A percentile compares a stretch with the other conserved stretches of the same genome.
Evolutionary conservation across 2,329 filamentous ascomycete species (phyloP).

Genomic region (Diaporthe sp.): DNA sequence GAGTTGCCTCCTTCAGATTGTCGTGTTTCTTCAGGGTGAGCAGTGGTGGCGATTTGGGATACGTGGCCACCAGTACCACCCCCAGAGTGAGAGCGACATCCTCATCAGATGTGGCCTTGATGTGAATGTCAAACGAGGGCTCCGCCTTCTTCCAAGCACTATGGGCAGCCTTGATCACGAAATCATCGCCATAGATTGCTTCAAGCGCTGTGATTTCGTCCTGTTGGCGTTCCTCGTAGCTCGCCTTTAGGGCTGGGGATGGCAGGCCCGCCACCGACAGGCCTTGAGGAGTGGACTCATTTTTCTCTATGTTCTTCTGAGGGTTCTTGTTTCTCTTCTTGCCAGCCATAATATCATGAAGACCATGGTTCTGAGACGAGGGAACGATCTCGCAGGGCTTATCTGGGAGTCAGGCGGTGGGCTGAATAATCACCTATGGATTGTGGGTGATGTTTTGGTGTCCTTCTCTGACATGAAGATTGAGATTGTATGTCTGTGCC

Average conservation of each 20-base stretch:
- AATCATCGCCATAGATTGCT: slow-evolving; percentile 93
- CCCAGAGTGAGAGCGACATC: slow-evolving; percentile 80
- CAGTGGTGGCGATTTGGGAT: slow-evolving; percentile 86
- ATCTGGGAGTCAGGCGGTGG: slow-evolving; percentile 12
- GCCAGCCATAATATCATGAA: slow-evolving; percentile 63
- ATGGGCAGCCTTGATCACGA: slow-evolving; percentile 77
- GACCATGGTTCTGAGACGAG: slow-evolving; percentile 42
- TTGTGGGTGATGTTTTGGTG: not conserved
- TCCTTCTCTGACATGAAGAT: not conserved
- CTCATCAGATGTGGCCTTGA: slow-evolving; percentile 81
- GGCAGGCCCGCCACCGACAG: slow-evolving; percentile 69
- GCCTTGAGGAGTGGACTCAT: slow-evolving; percentile 62
- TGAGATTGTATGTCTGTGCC: not conserved
- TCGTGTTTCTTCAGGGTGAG: slow-evolving; percentile 76
- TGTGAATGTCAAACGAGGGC: slow-evolving; percentile 83
- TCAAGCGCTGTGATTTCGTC: slow-evolving; percentile 89
- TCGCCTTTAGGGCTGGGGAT: slow-evolving; percentile 62
- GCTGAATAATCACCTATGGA: not conserved
- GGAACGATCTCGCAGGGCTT: not conserved
- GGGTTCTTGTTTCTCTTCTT: slow-evolving; percentile 66
- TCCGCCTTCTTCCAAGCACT: slow-evolving; percentile 94
- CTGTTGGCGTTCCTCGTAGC: slow-evolving; percentile 88
- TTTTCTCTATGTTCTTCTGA: slow-evolving; percentile 55
- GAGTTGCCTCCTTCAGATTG: slow-evolving; percentile 77
- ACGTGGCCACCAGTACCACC: slow-evolving; percentile 89